Evolutionary conservation across 2,329 filamentous ascomycete species (phyloP), one percentile per base, ranked within the genome.

Genomic region (Macrophomina pseudophaseolina): DNA sequence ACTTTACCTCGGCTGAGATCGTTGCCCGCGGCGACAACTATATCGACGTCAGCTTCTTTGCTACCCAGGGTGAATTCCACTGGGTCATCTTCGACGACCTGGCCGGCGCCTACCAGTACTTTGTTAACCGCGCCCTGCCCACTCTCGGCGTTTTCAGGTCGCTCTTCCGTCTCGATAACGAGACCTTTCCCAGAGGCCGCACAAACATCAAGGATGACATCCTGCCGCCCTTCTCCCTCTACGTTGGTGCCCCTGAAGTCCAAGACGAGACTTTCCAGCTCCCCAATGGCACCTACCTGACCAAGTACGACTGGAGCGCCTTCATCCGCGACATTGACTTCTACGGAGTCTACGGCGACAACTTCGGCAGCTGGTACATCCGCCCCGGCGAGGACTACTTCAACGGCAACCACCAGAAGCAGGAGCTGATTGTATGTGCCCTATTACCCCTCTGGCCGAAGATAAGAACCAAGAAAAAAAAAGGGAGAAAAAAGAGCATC

Each of bases 251-350:
- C 12, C 83, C 80, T 11, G 84, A 84, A 51, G 81, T 85, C 6
- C 83, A 85, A 69, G 84, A 86, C 72, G 83, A 86, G 74, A 86
- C 84, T 1, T 86, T 83, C 82, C 76, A 81, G 60, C 79, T 75
- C 30, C 76, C 76, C 0, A 80, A 84, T 56, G 83, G 83, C 0
- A 77, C 75, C 0, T 86, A 83, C 67, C 78, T 86, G 68, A 85
- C 82, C 2, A 86, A 87, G 74, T 86, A 87, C 67, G 79, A 83
- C 65, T 82, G 81, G 72, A 79, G 78, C 16, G 74, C 72, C 6
- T 80, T 79, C 63, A 72, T 82, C 9, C 70, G 78, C 2, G 75
- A 79, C 1, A 75, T 80, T 51, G 78, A 80, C n/a, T 84, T 78
- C 66, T 82, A 83, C 62, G 84, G 84, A 14, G 80, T 86, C 0